phyloP scores from a whole-genome alignment of 345 rosid species.

The Citrus cavaleriei region DNA sequence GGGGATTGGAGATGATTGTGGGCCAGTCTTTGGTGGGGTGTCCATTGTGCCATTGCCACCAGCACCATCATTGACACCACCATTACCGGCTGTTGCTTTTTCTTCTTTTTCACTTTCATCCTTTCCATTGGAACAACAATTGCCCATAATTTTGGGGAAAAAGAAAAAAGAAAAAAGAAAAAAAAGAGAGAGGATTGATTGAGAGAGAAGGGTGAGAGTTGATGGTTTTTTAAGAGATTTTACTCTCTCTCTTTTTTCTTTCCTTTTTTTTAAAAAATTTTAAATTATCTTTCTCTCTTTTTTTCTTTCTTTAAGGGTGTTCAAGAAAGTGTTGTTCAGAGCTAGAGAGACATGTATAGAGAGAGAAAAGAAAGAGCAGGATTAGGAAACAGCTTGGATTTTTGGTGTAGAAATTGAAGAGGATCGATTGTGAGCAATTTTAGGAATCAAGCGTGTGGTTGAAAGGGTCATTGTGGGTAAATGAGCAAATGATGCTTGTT shows the following conservation, averaged over 20 bases:
- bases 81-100: background rate
- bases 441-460: constrained; percentile 18
- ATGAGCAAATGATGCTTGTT: background rate
- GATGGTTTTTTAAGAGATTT: constrained; percentile 14
- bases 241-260: background rate
- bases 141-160: constrained; percentile 35
- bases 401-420: constrained; percentile 17
- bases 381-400: constrained; percentile 12
- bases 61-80: constrained; percentile 7
- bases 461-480: constrained; percentile 7
- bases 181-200: constrained; percentile 20
- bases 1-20: constrained; percentile 27
- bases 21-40: constrained; percentile 2
- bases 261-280: background rate
- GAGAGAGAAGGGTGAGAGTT: background rate
- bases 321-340: constrained; percentile 2
- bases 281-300: background rate
- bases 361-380: background rate
- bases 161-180: constrained; percentile 27
- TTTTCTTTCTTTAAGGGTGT: constrained; percentile 6
- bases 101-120: constrained; percentile 29
- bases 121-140: constrained; percentile 61
- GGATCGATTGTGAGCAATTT: constrained; percentile 31
- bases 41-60: constrained; percentile 12
- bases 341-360: constrained; percentile 14